Evolutionary conservation across 805 yeast species (phyloP), one percentile per base, ranked within the genome.

Genomic region (Candida incommunis): DNA sequence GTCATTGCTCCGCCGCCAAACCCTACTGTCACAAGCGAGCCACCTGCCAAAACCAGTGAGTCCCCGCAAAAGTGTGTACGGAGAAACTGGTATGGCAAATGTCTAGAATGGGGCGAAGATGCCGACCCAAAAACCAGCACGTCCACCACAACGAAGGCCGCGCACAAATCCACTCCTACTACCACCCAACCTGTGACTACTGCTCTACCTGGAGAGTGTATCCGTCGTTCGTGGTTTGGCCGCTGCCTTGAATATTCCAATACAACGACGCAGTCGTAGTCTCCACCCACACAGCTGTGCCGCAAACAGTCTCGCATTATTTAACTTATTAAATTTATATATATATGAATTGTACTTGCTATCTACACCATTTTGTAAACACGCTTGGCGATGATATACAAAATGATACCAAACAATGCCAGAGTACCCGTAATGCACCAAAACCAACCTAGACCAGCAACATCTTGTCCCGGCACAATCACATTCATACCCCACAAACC

Each of bases 401-500:
- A 55, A 4, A 58, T 43, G 22, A 59, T 44, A 3, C 61, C 66
- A 46, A 64, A 62, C 13, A 58, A 37, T 11, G 52, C 24, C 52
- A 65, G 53, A 41, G 51, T 43, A 5, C 46, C 44, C 7, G 54
- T 45, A 41, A 65, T 64, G 7, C 62, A 51, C 52, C 72, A 75
- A 58, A 83, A 82, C 92, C 92, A 82, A 2, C 60, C 53, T 50
- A 82, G 61, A 4, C 76, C 71, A n/a, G 71, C 74, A 4, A 65
- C 63, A 23, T 70, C 74, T 60, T 90, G 97, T 0, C 98, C 98
- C 0, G 98, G 98, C 27, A 92, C 98, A 9, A 85, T 56, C 52
- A 92, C 94, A 65, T 92, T 92, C 98, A 92, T 92, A 46, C 98
- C 98, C 97, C 97, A 92, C 41, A 92, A 66, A 20, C 98, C 98